phyloP scores from a whole-genome alignment of 805 yeast species.

The Phaffomyces antillensis region DNA sequence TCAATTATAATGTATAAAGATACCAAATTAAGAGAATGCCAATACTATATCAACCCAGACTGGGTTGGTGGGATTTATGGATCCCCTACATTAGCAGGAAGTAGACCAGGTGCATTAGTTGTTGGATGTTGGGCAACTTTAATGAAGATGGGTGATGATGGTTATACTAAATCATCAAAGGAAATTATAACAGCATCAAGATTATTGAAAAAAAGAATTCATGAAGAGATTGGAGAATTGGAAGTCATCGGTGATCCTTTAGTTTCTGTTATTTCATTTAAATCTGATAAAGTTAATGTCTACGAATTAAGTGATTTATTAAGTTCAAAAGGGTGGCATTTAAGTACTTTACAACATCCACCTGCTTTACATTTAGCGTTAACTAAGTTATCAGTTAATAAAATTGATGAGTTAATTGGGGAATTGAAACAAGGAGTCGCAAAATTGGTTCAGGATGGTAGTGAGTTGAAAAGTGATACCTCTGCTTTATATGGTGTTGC shows the following conservation, averaged over 20 bases:
- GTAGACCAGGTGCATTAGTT: constrained; percentile 93
- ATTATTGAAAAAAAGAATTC: constrained; percentile 42
- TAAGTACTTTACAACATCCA: constrained; percentile 81
- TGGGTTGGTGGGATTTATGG: constrained; percentile 98
- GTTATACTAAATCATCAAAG: constrained; percentile 60
- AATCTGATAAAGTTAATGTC: constrained; percentile 52
- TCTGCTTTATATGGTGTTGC: constrained; percentile 95
- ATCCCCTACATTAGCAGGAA: constrained; percentile 93
- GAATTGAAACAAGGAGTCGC: constrained; percentile 30
- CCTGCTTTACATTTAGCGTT: constrained; percentile 88
- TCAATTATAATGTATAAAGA: constrained; percentile 86
- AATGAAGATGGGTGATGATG: constrained; percentile 74
- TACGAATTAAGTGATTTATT: constrained; percentile 75
- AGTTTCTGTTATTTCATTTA: constrained; percentile 76
- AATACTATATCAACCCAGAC: constrained; percentile 73
- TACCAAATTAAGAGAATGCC: constrained; percentile 60
- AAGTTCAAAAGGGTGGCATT: constrained; percentile 76
- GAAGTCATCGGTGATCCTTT: constrained; percentile 79
- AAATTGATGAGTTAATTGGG: constrained; percentile 52
- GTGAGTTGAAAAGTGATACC: constrained; percentile 42
- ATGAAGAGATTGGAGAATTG: constrained; percentile 46
- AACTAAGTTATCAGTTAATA: constrained; percentile 60
- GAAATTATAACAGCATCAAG: constrained; percentile 64
- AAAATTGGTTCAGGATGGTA: constrained; percentile 14
- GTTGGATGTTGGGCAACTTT: constrained; percentile 99